These are phyloP conservation scores for Lentinus polychrous DNA, from an alignment of 1,284 basidiomycete species.

Conservation along the genomic window DNA sequence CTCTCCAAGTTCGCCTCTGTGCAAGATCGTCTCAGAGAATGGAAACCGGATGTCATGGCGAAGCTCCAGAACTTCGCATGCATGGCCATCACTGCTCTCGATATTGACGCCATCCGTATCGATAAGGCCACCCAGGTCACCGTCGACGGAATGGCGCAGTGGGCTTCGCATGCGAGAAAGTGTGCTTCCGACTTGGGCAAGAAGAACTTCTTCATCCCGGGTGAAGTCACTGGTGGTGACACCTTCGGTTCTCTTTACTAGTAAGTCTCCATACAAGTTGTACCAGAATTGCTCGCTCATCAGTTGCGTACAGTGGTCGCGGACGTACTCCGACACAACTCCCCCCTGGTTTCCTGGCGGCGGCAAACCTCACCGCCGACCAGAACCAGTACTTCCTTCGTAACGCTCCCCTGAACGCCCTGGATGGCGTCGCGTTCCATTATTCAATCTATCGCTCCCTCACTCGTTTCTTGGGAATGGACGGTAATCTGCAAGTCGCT, in stretches of 20 bases:
- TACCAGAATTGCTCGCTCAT: conserved; percentile 3
- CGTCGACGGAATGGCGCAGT: conserved; percentile 69
- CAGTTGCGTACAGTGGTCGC: conserved; percentile 69
- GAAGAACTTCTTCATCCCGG: conserved; percentile 82
- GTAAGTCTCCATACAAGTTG: conserved; percentile 34
- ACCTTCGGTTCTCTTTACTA: conserved; percentile 82
- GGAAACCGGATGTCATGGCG: conserved; percentile 70
- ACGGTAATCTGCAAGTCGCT: conserved; percentile 83
- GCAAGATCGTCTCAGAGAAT: conserved; percentile 88
- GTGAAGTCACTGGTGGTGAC: conserved; percentile 93
- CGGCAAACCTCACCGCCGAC: conserved; percentile 54
- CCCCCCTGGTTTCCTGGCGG: conserved; percentile 58
- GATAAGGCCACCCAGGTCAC: conserved; percentile 91
- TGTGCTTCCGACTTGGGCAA: conserved; percentile 73
- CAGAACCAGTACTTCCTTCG: conserved; percentile 78
- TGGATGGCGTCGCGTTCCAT: conserved; percentile 84
- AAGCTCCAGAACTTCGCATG: conserved; percentile 77
- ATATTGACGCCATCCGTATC: conserved; percentile 89
- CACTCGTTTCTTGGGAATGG: conserved; percentile 84
- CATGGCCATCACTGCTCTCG: conserved; percentile 78
- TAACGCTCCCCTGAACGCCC: conserved; percentile 46
- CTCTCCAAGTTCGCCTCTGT: conserved; percentile 91
- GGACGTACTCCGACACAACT: conserved; percentile 71
- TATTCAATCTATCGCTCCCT: conserved; percentile 87
- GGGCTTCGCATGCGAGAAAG: conserved; percentile 65